A percentile compares a stretch with the other conserved stretches of the same genome.
These are phyloP conservation scores for Zymoseptoria brevis DNA, from an alignment of 2,329 filamentous ascomycete species.

Conservation along the genomic window DNA sequence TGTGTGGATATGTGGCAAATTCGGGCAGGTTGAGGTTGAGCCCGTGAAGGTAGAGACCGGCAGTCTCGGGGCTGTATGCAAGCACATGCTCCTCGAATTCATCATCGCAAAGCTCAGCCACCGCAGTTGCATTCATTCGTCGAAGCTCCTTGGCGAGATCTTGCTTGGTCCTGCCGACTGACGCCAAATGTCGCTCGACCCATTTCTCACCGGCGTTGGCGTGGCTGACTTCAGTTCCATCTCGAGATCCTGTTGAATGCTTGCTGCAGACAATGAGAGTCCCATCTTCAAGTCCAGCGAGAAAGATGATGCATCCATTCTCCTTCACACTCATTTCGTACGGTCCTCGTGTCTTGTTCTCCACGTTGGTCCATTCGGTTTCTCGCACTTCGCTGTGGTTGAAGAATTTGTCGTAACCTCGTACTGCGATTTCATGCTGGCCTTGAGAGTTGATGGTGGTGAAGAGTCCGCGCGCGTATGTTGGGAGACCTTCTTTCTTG, in stretches of 20 bases:
- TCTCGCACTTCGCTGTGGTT: constrained; percentile 75
- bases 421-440: constrained; percentile 67
- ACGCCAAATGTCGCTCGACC: constrained; percentile 69
- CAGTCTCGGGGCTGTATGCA: constrained; percentile 71
- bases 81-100: constrained; percentile 94
- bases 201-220: constrained; percentile 74
- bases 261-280: constrained; percentile 97
- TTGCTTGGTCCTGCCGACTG: constrained; percentile 66
- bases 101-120: constrained; percentile 94
- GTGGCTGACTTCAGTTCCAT: constrained; percentile 67
- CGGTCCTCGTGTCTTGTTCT: constrained; percentile 67
- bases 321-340: constrained; percentile 97
- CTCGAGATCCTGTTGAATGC: constrained; percentile 81
- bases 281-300: constrained; percentile 81
- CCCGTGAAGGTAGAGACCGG: constrained; percentile 90
- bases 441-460: constrained; percentile 63
- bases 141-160: constrained; percentile 72
- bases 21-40: constrained; percentile 92
- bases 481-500: constrained; percentile 77
- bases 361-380: constrained; percentile 77
- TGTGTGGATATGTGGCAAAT: constrained; percentile 78
- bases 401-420: constrained; percentile 99
- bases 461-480: constrained; percentile 88
- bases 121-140: constrained; percentile 79
- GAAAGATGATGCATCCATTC: constrained; percentile 99